Conservation (phyloP, 331 rosid species). For the Acacia pycnantha region DNA sequence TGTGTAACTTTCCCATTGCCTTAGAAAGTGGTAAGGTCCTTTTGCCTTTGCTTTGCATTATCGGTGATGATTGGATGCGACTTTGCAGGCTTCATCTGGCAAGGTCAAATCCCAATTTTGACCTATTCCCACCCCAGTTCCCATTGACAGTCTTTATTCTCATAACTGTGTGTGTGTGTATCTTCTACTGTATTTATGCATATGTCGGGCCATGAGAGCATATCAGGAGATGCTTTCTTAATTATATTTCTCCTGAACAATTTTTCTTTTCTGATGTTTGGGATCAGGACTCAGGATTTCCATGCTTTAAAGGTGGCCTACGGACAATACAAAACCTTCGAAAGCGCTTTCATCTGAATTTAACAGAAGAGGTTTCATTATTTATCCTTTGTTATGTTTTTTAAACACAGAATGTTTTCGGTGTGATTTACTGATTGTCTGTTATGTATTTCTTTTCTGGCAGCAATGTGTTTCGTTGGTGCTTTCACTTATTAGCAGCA, state of each 20-base stretch:
- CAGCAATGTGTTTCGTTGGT: constrained; percentile 99
- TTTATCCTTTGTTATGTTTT: constrained; percentile 1
- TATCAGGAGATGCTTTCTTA: constrained; percentile 20
- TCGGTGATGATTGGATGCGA: constrained; percentile 6
- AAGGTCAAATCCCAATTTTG: neutral
- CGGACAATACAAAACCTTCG: constrained; percentile 95
- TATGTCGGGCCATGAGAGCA: constrained; percentile 3
- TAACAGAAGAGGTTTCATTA: constrained; percentile 90
- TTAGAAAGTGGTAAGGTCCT: neutral
- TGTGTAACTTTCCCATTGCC: neutral
- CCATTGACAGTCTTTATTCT: neutral
- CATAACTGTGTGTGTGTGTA: neutral
- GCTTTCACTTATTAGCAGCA: constrained; percentile 94
- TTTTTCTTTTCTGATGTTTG: constrained; percentile 24
- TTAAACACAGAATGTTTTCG: neutral
- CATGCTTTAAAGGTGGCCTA: constrained; percentile 93
- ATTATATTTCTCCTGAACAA: constrained; percentile 20
- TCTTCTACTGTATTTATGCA: neutral
- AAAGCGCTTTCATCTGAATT: constrained; percentile 90
- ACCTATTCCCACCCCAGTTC: neutral
- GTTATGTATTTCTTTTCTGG: constrained; percentile 27
- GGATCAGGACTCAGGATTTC: constrained; percentile 88
- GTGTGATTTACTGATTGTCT: constrained; percentile 17
- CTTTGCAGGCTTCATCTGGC: constrained; percentile 4
- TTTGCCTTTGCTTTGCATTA: neutral